Base-by-base conservation (phyloP, 345 rosid genomes). In the Gossypium mustelinum region DNA sequence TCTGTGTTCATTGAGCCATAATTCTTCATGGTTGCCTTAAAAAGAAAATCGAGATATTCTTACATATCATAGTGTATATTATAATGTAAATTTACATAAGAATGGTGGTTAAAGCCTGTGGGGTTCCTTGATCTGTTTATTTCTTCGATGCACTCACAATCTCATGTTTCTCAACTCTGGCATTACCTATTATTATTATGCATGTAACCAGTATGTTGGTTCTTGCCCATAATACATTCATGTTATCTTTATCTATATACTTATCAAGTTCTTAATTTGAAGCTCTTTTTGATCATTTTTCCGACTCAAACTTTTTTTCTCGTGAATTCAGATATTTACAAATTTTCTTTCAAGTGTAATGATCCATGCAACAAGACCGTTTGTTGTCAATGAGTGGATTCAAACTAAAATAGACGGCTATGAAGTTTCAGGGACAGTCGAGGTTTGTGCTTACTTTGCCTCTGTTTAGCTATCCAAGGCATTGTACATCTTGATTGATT, bases 381-480 rank as follows among this genome's bases (percentile, higher is more conserved):
- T 95, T 84, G 84, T 91, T 73, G 45, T 86, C 82, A 89, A 92
- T 74, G 99, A 95, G 74, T 91, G 98, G 98, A 91, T 95, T 82
- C 98, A 93, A 71, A 95, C 98, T 59, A 95, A 87, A 85, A 95
- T 93, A 58, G 87, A 89, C 82, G 98, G 98, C 66, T 92, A 90
- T 77, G 97, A 94, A 83, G 98, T 94, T 83, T 95, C 99, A 86
- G 99, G 99, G 51, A 93, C 98, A 43, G 97, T 95, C 78, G 99
- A 95, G 99, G 99, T 95, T 74, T 50, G 84, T 82, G 20, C 74
- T 29, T 63, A 45, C 61, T 50, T 55, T 64, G 45, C 59, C 65
- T 75, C 39, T 20, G 52, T 51, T 52, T 55, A 59, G 57, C 47
- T 9, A 14, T 58, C 44, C 39, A 52, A 54, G 51, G 18, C 3